Evolutionary conservation across 1,139 yeast species (phyloP).

Genomic region (Kazachstania sp.): DNA sequence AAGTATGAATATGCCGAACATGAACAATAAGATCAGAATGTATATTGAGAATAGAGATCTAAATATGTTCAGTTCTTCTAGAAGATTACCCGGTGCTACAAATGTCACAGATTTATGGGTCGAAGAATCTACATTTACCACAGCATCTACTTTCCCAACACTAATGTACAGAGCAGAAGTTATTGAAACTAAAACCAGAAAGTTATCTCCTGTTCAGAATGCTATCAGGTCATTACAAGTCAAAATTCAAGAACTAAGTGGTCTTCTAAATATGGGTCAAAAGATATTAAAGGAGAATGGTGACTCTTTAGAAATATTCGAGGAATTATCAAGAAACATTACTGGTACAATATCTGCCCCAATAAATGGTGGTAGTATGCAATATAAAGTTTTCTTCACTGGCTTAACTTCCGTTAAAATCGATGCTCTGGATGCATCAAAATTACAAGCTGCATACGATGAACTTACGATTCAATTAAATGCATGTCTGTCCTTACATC

Average conservation of each 20-base stretch:
- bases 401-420: constrained; percentile 29
- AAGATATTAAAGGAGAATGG: constrained; percentile 48
- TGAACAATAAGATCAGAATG: constrained; percentile 40
- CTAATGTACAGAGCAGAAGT: constrained; percentile 80
- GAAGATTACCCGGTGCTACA: constrained; percentile 68
- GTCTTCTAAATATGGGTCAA: constrained; percentile 56
- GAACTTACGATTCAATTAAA: constrained; percentile 60
- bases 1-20: constrained; percentile 12
- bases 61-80: constrained; percentile 58
- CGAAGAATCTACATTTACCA: constrained; percentile 74
- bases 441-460: constrained; percentile 55
- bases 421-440: constrained; percentile 42
- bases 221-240: constrained; percentile 60
- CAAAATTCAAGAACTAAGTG: constrained; percentile 66
- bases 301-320: constrained; percentile 44
- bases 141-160: constrained; percentile 74
- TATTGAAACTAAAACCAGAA: constrained; percentile 41
- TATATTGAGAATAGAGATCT: constrained; percentile 67
- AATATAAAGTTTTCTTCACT: constrained; percentile 62
- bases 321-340: constrained; percentile 66
- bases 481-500: constrained; percentile 64
- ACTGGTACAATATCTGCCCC: constrained; percentile 91
- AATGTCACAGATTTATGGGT: constrained; percentile 79
- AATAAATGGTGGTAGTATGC: constrained; percentile 86
- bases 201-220: constrained; percentile 77